Evolutionary conservation across 257 asterid genomes (phyloP), one percentile per base, ranked within the genome.

Genomic region (Solanum bukasovii): DNA sequence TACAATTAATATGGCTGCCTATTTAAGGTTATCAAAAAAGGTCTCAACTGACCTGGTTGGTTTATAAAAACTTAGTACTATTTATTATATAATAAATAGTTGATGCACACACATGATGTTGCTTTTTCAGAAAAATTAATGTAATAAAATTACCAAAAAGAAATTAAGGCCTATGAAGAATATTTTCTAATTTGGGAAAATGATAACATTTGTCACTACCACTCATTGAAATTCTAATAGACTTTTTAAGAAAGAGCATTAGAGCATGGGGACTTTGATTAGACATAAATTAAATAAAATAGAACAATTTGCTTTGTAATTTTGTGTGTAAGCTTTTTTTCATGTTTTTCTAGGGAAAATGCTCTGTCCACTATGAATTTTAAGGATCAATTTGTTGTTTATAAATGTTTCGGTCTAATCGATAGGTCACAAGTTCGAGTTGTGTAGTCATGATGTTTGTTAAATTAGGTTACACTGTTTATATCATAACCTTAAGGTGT

Each of bases 21-120:
- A 92, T 89, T 87, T 93, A 92, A 88, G 88, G 78, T 42, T 85
- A 86, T 16, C n/a, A 85, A 18, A 8, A 72, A 81, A 46, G 85
- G 25, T 27, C 10, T 37, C 40, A 79, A 11, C 31, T 46, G 68
- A 18, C 85, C 68, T 46, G 33, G 40, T 27, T 81, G 10, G 9
- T 8, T 14, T 44, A 27, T 33, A 14, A 13, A 44, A 25, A 13
- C 3, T 25, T 79, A n/a, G 23, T n/a, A 40, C 3, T 78, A 29
- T 13, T 68, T 68, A 68, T 52, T 52, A 68, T 70, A 46, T 52
- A 52, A 52, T 52, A 46, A 79, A 37, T 31, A 40, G 12, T 81
- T 8, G 63, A 78, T 44, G 65, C 89, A 89, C 89, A 89, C 88
- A 11, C 1, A 74, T 70, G 86, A 61, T n/a, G 91, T 83, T 81